These are phyloP conservation scores for Pilaira anomala DNA, from an alignment of 192 early-diverging fungal species.

Conservation along the genomic window DNA sequence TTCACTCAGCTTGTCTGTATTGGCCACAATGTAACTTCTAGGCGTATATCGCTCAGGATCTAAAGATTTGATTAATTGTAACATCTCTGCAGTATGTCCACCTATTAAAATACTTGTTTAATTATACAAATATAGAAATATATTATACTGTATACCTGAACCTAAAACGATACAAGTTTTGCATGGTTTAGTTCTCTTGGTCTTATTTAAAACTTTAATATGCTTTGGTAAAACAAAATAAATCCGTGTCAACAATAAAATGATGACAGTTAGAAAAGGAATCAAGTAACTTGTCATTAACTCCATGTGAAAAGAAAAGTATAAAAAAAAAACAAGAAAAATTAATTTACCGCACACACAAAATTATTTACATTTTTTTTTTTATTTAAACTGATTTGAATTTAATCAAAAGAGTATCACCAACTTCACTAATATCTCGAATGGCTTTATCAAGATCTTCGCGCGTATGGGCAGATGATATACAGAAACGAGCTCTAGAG, in stretches of 20 bases:
- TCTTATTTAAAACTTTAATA: neutral
- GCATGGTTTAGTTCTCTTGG: slow-evolving; percentile 19
- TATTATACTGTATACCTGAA: too few relatives aligned
- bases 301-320: too few relatives aligned
- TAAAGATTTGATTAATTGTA: slow-evolving; percentile 62
- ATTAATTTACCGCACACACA: too few relatives aligned
- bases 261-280: neutral
- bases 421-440: slow-evolving; percentile 69
- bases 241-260: neutral
- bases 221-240: neutral
- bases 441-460: slow-evolving; percentile 76
- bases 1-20: slow-evolving; percentile 59
- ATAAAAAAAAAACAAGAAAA: too few relatives aligned
- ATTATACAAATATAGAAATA: too few relatives aligned
- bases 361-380: neutral
- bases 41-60: slow-evolving; percentile 54
- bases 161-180: slow-evolving; percentile 41
- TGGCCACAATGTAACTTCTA: slow-evolving; percentile 72
- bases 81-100: slow-evolving; percentile 94
- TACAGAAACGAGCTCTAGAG: slow-evolving; percentile 90
- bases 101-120: slow-evolving; percentile 42
- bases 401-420: slow-evolving; percentile 70
- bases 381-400: slow-evolving; percentile 3
- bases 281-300: too few relatives aligned
- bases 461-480: slow-evolving; percentile 90